A percentile compares a stretch with the other conserved stretches of the same genome.
phyloP scores from a whole-genome alignment of 164 flowering plant species.

The Buxus sempervirens region DNA sequence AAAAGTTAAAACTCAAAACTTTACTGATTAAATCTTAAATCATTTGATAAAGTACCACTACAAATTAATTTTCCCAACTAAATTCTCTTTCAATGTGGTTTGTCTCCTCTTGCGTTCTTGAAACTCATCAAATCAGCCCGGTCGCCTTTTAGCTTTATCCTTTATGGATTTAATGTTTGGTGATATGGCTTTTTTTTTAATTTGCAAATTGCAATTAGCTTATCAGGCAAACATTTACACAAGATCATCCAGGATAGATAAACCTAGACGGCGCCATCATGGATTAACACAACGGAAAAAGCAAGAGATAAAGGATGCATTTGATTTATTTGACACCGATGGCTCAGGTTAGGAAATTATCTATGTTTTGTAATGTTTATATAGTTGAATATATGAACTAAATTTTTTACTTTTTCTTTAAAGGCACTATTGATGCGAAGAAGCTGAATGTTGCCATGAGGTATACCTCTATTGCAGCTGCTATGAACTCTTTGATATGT shows the following conservation, averaged over 20 bases:
- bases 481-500: not conserved
- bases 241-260: slow-evolving; percentile 52
- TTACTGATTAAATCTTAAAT: too few species aligned
- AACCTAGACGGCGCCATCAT: slow-evolving; percentile 68
- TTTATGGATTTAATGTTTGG: not conserved
- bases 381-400: too few species aligned
- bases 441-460: slow-evolving; percentile 99
- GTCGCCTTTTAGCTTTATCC: too few species aligned
- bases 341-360: slow-evolving; percentile 57
- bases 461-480: slow-evolving; percentile 27
- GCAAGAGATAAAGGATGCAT: slow-evolving; percentile 95
- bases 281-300: slow-evolving; percentile 73
- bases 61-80: too few species aligned
- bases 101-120: too few species aligned
- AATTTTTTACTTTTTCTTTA: slow-evolving; percentile 6
- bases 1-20: too few species aligned
- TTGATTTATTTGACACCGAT: slow-evolving; percentile 94
- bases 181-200: not conserved
- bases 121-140: too few species aligned
- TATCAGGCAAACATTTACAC: slow-evolving; percentile 45
- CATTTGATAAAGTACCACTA: too few species aligned
- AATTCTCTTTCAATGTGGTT: too few species aligned
- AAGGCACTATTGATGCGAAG: slow-evolving; percentile 95
- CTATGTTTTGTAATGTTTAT: not conserved
- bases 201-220: not conserved